Conservation (phyloP, 352 stramenopile genomes). For the Pythium sukuiense region DNA sequence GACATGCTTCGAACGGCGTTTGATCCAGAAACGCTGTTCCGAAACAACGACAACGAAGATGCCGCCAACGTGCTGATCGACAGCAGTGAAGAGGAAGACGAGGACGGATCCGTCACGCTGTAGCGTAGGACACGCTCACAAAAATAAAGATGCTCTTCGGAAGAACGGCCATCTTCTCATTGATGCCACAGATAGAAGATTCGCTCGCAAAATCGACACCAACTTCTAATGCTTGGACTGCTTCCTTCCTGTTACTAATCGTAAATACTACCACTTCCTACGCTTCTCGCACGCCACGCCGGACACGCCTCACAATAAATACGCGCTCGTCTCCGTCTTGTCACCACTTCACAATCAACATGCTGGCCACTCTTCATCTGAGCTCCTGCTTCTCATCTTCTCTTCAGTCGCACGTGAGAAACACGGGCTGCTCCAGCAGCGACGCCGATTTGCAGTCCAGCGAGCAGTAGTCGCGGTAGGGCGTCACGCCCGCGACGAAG, state of each 20-base stretch:
- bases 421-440: slow-evolving; percentile 36
- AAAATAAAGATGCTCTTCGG: not conserved
- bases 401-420: slow-evolving; percentile 14
- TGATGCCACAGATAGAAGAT: not conserved
- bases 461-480: slow-evolving; percentile 65
- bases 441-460: slow-evolving; percentile 78
- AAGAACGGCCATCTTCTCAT: not conserved
- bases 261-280: not conserved
- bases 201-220: not conserved
- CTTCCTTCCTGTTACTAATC: not conserved
- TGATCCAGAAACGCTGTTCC: not conserved
- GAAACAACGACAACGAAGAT: not conserved
- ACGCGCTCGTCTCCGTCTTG: not conserved
- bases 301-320: slow-evolving; percentile 1
- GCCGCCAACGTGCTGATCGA: not conserved
- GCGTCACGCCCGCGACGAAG: slow-evolving; percentile 54
- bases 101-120: not conserved
- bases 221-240: not conserved
- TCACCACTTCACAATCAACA: not conserved
- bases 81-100: not conserved
- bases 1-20: no score
- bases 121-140: not conserved
- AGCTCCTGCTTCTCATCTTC: not conserved
- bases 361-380: not conserved
- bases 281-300: not conserved